Percentiles rank a stretch among this genome's conserved stretches.
phyloP scores from a whole-genome alignment of 1,284 basidiomycete species.

The Tilletia caries region DNA sequence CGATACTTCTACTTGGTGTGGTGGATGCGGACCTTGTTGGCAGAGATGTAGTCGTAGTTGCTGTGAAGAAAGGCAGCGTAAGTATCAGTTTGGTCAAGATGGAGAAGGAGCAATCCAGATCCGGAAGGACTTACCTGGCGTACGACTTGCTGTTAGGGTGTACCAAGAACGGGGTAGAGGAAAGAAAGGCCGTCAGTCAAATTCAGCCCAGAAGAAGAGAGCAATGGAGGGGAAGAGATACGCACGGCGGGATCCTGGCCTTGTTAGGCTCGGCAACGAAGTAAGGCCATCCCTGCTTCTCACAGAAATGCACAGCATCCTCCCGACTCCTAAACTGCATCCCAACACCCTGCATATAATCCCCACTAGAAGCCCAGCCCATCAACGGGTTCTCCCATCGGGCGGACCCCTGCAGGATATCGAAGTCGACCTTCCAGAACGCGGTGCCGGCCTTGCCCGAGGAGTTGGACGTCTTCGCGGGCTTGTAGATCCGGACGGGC shows the following conservation, averaged over 20 bases:
- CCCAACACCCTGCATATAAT: conserved; percentile 93
- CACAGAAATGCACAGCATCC: conserved; percentile 88
- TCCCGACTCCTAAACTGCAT: conserved; percentile 83
- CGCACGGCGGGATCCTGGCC: conserved; percentile 52
- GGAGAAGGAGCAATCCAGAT: background rate
- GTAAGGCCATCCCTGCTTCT: conserved; percentile 61
- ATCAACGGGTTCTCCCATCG: conserved; percentile 99
- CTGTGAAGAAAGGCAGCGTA: background rate
- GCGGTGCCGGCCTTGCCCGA: conserved; percentile 78
- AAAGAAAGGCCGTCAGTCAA: background rate
- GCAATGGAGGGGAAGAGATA: conserved; percentile 5
- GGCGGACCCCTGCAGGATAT: conserved; percentile 78
- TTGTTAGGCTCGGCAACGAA: conserved; percentile 55
- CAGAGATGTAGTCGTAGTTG: conserved; percentile 76
- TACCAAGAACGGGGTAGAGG: background rate
- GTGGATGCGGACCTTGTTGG: conserved; percentile 70
- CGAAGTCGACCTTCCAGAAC: conserved; percentile 93
- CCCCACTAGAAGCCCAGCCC: conserved; percentile 87
- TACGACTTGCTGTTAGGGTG: background rate
- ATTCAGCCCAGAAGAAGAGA: too few relatives aligned
- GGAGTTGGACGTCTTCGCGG: conserved; percentile 91
- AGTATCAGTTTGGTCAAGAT: background rate
- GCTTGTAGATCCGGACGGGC: conserved; percentile 85
- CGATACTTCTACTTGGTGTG: conserved; percentile 91
- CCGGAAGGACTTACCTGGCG: background rate